Evolutionary conservation across 2,329 filamentous ascomycete genomes (phyloP), one percentile per base, ranked within the genome.

Genomic region (Anthostomella pinea): DNA sequence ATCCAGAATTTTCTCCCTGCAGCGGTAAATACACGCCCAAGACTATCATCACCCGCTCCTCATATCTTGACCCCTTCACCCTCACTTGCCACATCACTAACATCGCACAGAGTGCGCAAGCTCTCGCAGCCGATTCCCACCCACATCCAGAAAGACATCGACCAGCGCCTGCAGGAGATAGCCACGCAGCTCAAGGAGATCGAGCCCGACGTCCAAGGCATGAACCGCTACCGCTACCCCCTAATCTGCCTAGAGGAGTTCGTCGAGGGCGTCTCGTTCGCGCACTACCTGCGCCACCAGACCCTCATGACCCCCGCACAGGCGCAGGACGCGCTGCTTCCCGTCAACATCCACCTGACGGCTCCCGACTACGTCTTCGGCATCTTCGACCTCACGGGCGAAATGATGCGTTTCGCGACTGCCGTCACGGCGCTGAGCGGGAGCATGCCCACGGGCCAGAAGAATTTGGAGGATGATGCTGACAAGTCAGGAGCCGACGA

Each of bases 401-500:
- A 98, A 68, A 73, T 97, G 70, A 98, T 98, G 93, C 79, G 90
- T 19, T 97, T 96, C 64, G 89, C 88, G 0, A 93, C 95, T 33
- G 90, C 90, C 5, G 81, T 82, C 17, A 85, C 95, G 60, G 89
- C 89, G 1, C 85, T 89, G 5, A 82, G 71, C 6, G 85, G 84
- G 10, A 66, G 66, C 26, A 59, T 75, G 15, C 41, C 50, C 62
- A 50, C 61, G 72, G 44, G 71, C 68, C 38, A 41, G 37, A 33
- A 30, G 49, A 24, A n/a, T n/a, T n/a, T n/a, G 41, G 48, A 49
- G 43, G 32, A 39, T 13, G 43, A 38, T 24, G 38, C 43, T 45
- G 48, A 41, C 11, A 22, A 19, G 15, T 11, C 10, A 11, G 53
- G 54, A 35, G 50, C 46, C 45, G 49, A 43, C 48, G 35, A 35